A percentile compares a stretch with the other conserved stretches of the same genome.
Evolutionary conservation across 345 rosid genomes (phyloP).

Genomic region (Adansonia digitata): DNA sequence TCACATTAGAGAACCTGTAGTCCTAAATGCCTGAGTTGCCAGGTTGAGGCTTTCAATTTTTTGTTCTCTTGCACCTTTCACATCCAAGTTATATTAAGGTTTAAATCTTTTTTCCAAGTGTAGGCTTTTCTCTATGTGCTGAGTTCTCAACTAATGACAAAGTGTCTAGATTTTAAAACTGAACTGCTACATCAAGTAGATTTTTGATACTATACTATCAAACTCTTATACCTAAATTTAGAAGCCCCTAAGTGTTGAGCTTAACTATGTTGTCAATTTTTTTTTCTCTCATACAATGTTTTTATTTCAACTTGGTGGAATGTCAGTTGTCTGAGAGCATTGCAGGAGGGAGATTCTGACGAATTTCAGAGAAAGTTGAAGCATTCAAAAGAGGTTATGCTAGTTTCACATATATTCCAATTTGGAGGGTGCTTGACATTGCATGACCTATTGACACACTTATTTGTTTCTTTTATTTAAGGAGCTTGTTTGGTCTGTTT

Average conservation of each 20-base stretch:
- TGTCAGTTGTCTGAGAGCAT: constrained; percentile 76
- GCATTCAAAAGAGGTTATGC: constrained; percentile 68
- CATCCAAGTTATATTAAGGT: neutral
- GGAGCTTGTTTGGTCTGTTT: constrained; percentile 76
- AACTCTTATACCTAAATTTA: neutral
- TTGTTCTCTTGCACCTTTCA: neutral
- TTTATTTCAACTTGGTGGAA: constrained; percentile 22
- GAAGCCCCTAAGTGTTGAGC: neutral
- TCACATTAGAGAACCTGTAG: neutral
- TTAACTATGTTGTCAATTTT: neutral
- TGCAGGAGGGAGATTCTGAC: constrained; percentile 73
- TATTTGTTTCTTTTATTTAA: constrained; percentile 18
- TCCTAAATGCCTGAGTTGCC: neutral
- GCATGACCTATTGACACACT: constrained; percentile 8
- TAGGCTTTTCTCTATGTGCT: neutral
- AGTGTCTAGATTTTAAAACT: neutral
- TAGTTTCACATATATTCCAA: constrained; percentile 13
- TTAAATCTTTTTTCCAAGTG: neutral
- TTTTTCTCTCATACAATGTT: neutral
- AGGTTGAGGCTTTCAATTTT: neutral
- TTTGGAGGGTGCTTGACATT: constrained; percentile 15
- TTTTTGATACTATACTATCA: neutral
- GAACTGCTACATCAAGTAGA: neutral
- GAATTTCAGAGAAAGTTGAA: constrained; percentile 59
- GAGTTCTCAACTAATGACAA: neutral